Percentiles rank a stretch among this genome's conserved stretches.
phyloP scores from a whole-genome alignment of 345 rosid genomes.

The Hibiscus mutabilis region DNA sequence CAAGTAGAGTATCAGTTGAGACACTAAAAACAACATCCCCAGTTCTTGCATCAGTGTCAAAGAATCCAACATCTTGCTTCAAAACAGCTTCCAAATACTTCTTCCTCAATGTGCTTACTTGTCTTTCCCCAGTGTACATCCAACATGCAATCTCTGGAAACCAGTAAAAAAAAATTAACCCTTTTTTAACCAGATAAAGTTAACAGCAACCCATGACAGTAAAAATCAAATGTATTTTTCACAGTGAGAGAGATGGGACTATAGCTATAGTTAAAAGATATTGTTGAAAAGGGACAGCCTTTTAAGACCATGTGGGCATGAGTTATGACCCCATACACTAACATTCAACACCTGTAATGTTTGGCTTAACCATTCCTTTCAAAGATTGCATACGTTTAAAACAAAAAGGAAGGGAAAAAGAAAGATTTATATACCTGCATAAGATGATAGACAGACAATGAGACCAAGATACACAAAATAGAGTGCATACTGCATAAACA shows the following conservation, averaged over 20 bases:
- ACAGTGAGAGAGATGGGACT: constrained; percentile 20
- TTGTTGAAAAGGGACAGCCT: constrained; percentile 18
- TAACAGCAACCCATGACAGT: neutral
- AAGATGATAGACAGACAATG: constrained; percentile 90
- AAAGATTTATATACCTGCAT: constrained; percentile 54
- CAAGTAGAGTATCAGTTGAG: constrained; percentile 96
- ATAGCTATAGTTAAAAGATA: neutral
- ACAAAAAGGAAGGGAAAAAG: neutral
- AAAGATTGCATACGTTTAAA: neutral
- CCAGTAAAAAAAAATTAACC: neutral
- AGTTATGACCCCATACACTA: constrained; percentile 5
- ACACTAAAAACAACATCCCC: constrained; percentile 97
- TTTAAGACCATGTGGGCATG: constrained; percentile 51
- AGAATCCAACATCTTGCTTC: constrained; percentile 96
- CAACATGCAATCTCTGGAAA: constrained; percentile 82
- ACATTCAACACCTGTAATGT: neutral
- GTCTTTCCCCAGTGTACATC: constrained; percentile 99
- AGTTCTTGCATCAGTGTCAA: constrained; percentile 97
- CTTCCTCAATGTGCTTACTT: constrained; percentile 87
- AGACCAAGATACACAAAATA: constrained; percentile 94
- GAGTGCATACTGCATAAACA: constrained; percentile 72
- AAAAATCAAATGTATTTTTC: constrained; percentile 8
- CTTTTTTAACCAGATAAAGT: neutral
- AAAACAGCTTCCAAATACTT: constrained; percentile 90
- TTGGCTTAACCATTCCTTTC: neutral